Evolutionary conservation across 1,284 basidiomycete genomes (phyloP).

Genomic region (Ceratobasidium theobromae): DNA sequence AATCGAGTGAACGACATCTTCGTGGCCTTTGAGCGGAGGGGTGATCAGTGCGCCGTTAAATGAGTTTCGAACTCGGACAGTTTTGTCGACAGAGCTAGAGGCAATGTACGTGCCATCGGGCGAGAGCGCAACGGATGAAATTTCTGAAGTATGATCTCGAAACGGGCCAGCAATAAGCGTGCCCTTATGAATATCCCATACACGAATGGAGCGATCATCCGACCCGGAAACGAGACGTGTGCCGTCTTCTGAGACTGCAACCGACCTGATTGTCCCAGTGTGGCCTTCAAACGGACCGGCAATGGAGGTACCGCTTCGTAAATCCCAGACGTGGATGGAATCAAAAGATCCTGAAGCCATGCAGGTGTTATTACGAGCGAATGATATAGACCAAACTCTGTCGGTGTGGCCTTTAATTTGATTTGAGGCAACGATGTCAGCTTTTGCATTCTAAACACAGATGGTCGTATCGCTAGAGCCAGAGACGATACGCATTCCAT

Average conservation of each 20-base stretch:
- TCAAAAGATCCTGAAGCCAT: constrained; percentile 23
- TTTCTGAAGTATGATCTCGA: background rate
- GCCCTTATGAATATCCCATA: background rate
- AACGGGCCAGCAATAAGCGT: background rate
- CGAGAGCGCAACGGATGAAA: background rate
- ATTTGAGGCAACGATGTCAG: background rate
- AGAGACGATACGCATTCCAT: constrained; percentile 10
- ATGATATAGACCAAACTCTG: background rate
- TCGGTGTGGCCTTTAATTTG: background rate
- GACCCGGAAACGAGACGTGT: background rate
- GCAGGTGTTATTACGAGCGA: constrained; percentile 10
- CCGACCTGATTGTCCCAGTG: background rate
- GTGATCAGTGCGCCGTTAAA: background rate
- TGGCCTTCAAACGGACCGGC: background rate
- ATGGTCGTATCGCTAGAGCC: constrained; percentile 15
- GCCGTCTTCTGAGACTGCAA: background rate
- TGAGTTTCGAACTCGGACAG: constrained; percentile 1
- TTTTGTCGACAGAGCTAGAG: background rate
- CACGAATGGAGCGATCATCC: background rate
- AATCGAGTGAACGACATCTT: background rate
- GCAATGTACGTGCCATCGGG: background rate
- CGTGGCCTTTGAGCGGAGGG: constrained; percentile 11
- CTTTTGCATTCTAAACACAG: constrained; percentile 17
- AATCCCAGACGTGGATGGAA: constrained; percentile 28
- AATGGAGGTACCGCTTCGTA: background rate